These are phyloP conservation scores for Tephrocybe sp. DNA, from an alignment of 768 basidiomycete genomes.

Conservation along the genomic window DNA sequence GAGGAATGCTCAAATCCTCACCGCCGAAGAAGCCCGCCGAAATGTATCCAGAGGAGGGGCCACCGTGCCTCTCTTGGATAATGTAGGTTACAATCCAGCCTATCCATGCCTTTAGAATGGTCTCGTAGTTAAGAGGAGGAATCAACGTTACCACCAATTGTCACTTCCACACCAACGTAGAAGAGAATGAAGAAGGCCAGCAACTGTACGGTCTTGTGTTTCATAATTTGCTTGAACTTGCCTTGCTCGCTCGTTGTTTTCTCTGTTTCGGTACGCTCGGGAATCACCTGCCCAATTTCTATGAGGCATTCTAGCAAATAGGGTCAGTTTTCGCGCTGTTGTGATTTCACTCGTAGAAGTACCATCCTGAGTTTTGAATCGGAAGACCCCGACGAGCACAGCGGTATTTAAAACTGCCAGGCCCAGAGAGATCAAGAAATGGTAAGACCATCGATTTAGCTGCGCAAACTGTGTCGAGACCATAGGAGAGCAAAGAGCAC, in stretches of 20 bases:
- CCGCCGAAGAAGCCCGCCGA: slow-evolving; percentile 26
- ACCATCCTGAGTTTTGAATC: slow-evolving; percentile 72
- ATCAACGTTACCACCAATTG: slow-evolving; percentile 40
- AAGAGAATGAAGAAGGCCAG: slow-evolving; percentile 63
- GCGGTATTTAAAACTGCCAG: slow-evolving; percentile 58
- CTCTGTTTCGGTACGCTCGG: slow-evolving; percentile 31
- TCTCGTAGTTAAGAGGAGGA: neutral
- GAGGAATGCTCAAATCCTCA: neutral
- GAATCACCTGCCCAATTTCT: slow-evolving; percentile 42
- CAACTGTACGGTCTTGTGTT: slow-evolving; percentile 52
- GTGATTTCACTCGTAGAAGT: neutral
- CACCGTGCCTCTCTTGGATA: slow-evolving; percentile 32
- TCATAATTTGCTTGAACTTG: slow-evolving; percentile 49
- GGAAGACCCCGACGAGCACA: slow-evolving; percentile 56
- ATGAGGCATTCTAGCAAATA: slow-evolving; percentile 41
- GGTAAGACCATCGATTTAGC: slow-evolving; percentile 67
- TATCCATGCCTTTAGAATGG: slow-evolving; percentile 16
- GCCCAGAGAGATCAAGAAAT: slow-evolving; percentile 70
- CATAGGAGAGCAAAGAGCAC: slow-evolving; percentile 68
- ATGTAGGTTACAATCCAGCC: slow-evolving; percentile 74
- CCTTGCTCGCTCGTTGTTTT: slow-evolving; percentile 16
- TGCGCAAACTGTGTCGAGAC: slow-evolving; percentile 80
- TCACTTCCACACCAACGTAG: slow-evolving; percentile 71
- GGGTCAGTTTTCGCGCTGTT: neutral
- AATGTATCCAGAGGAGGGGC: slow-evolving; percentile 31